Evolutionary conservation across 768 basidiomycete species (phyloP).

Genomic region (Strobilomyces dryophilus): DNA sequence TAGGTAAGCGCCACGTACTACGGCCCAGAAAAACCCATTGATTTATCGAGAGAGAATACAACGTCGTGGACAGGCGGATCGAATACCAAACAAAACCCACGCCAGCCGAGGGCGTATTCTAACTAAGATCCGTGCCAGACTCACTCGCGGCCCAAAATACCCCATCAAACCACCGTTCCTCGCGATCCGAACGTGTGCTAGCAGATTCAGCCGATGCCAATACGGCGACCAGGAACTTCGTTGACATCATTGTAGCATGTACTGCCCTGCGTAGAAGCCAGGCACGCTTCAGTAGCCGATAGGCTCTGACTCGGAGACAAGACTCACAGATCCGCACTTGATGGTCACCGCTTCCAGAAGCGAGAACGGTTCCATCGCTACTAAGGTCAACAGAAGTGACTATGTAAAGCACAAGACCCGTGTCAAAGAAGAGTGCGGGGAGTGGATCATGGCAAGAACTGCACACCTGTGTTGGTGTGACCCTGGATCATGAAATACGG

Average conservation of each 20-base stretch:
- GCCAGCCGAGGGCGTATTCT: background rate
- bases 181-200: slow-evolving; percentile 3
- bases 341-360: slow-evolving; percentile 36
- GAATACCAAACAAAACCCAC: background rate
- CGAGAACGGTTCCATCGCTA: slow-evolving; percentile 27
- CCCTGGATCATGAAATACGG: slow-evolving; percentile 35
- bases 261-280: slow-evolving; percentile 23
- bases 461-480: slow-evolving; percentile 32
- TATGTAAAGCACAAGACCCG: slow-evolving; percentile 4
- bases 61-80: background rate
- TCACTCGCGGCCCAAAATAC: slow-evolving; percentile 1
- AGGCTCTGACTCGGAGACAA: slow-evolving; percentile 3
- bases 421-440: slow-evolving; percentile 11
- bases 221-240: background rate
- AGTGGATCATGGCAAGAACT: slow-evolving; percentile 20
- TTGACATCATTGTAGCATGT: slow-evolving; percentile 22
- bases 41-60: background rate
- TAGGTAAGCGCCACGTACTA: slow-evolving; percentile 22
- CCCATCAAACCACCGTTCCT: slow-evolving; percentile 6
- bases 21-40: background rate
- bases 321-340: slow-evolving; percentile 36
- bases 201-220: background rate
- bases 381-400: slow-evolving; percentile 39
- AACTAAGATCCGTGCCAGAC: background rate
- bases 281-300: slow-evolving; percentile 12